Percentiles rank a stretch among this genome's conserved stretches.
Conservation (phyloP, 1,284 basidiomycete species). For the Crepidotus sp. region DNA sequence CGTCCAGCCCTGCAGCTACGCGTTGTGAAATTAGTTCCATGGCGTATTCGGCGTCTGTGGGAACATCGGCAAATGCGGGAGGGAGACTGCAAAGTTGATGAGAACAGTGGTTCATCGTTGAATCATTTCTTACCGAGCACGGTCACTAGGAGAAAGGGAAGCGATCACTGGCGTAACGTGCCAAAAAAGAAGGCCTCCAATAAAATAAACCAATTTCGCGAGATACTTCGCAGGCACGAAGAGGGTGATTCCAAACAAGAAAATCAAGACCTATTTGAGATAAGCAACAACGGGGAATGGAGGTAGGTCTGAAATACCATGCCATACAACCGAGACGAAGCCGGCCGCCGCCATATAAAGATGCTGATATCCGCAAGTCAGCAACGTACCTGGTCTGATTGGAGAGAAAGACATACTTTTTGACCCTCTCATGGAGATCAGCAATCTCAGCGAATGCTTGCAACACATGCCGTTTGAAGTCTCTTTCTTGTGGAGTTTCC, state of each 20-base stretch:
- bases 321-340: slow-evolving; percentile 39
- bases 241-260: slow-evolving; percentile 32
- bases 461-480: slow-evolving; percentile 37
- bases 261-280: slow-evolving; percentile 26
- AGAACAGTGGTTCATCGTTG: slow-evolving; percentile 7
- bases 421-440: slow-evolving; percentile 57
- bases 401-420: slow-evolving; percentile 41
- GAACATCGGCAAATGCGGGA: slow-evolving; percentile 39
- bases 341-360: slow-evolving; percentile 53
- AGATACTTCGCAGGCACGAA: slow-evolving; percentile 43
- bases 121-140: slow-evolving; percentile 31
- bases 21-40: slow-evolving; percentile 59
- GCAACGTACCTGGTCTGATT: not conserved
- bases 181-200: slow-evolving; percentile 50
- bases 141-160: slow-evolving; percentile 39
- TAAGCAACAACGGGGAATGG: slow-evolving; percentile 7
- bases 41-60: slow-evolving; percentile 60
- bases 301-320: slow-evolving; percentile 28
- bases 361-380: slow-evolving; percentile 31
- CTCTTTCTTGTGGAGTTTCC: slow-evolving; percentile 33
- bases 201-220: slow-evolving; percentile 37
- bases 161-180: slow-evolving; percentile 50
- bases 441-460: slow-evolving; percentile 38
- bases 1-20: slow-evolving; percentile 43
- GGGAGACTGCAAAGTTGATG: slow-evolving; percentile 32